These are phyloP conservation scores for Henckelia pumila DNA, from an alignment of 257 asterid species.

Conservation along the genomic window DNA sequence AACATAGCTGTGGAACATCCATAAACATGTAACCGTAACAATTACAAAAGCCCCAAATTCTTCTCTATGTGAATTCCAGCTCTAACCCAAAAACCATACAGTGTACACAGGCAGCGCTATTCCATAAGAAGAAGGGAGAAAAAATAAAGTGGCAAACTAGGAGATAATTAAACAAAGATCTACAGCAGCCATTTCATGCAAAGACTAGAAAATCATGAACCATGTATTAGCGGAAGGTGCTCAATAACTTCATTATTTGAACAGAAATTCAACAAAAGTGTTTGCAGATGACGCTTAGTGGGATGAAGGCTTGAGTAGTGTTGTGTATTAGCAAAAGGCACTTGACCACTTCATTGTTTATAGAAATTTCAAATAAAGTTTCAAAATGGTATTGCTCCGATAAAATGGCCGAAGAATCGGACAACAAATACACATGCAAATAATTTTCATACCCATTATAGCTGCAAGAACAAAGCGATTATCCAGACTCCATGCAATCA, in stretches of 20 bases:
- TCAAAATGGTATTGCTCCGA: not conserved
- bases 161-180: conserved; percentile 7
- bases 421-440: conserved; percentile 20
- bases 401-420: not conserved
- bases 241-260: not conserved
- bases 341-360: not conserved
- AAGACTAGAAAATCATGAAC: conserved; percentile 1
- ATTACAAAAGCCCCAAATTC: not conserved
- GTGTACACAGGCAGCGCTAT: conserved; percentile 15
- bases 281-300: not conserved
- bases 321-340: not conserved
- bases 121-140: conserved; percentile 1
- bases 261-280: not conserved
- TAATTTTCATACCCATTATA: conserved; percentile 76
- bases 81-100: not conserved
- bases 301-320: too few species aligned
- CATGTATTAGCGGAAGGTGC: not conserved
- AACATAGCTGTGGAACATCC: conserved; percentile 4
- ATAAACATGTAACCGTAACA: conserved; percentile 14
- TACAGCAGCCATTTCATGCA: conserved; percentile 12
- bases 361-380: conserved; percentile 3
- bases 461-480: conserved; percentile 99
- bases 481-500: conserved; percentile 98
- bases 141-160: not conserved
- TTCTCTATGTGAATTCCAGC: conserved; percentile 5